Base-by-base conservation (phyloP, 495 filamentous ascomycete genomes). In the Lindgomyces ingoldianus region DNA sequence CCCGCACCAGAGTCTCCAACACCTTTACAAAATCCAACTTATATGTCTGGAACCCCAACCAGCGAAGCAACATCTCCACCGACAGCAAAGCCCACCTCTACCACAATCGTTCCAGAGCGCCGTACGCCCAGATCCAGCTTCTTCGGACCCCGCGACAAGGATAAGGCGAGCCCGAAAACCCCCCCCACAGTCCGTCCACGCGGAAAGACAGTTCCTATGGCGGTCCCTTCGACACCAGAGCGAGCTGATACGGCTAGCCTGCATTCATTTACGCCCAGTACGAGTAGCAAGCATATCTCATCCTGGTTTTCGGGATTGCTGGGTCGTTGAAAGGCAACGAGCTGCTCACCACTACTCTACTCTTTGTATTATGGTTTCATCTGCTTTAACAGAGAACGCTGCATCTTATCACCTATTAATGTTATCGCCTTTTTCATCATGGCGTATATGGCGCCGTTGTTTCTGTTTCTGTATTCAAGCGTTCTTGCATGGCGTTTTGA, bases 231-330 rank as follows among this genome's bases (percentile, higher is more conserved):
- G 50, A 48, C 48, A 9, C 41, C 51, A n/a, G 57, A 57, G 46
- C 24, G 25, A n/a, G n/a, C n/a, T 8, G 50, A 67, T 19, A 27
- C 50, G 21, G 64, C 51, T 50, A 67, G 64, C 25, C 33, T 57
- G n/a, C 4, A 44, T 11, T 57, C 50, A 18, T 58, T 67, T 25
- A 53, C 58, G 19, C 42, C 49, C 0, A 57, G 57, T 25, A 57
- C 57, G 22, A 50, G 45, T 25, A 48, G 46, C 12, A 61, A 58
- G 52, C 57, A 67, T 18, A 44, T 67, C 21, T 41, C 64, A 25
- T 48, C 14, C 25, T 67, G 64, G 64, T 67, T 67, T 29, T 67
- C 64, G 6, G 64, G 64, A 19, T 46, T 67, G 36, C 30, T 67
- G 51, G 64, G 64, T 14, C 57, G 64, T 9, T 67, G 56, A 55